Evolutionary conservation across 1,139 yeast species (phyloP), one percentile per base, ranked within the genome.

Genomic region (Yamadazyma jaroonii): DNA sequence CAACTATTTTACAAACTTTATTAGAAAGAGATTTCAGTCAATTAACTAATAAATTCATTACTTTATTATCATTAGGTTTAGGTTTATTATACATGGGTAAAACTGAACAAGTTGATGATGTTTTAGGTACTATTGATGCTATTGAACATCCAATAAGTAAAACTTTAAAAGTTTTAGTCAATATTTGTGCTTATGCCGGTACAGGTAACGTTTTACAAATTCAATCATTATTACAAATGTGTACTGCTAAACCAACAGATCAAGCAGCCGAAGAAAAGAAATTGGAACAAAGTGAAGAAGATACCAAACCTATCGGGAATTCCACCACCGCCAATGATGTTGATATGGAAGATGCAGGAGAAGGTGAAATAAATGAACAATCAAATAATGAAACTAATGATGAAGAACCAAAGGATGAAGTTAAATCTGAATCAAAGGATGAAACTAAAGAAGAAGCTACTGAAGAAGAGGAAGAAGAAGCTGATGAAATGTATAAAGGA

Each of bases 141-240:
- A 86, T 94, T 54, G 96, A 89, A 49, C 97, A 90, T 57, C 97
- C 97, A 35, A 84, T 92, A 55, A 82, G 94, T 29, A 83, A 87
- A 50, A 86, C 95, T 32, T 79, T 90, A 55, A 94, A 87, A 61
- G 95, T 90, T 6, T 73, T 94, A 57, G 92, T 94, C 24, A 89
- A 86, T 47, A 85, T 90, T 38, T 87, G 97, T 67, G 95, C 97
- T 6, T 90, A 85, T 64, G 95, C 97, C 12, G 99, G 98, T 47
- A 88, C 97, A 31, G 99, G 98, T 52, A 94, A 94, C 58, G 99
- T 94, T 29, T 76, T 94, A 48, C 95, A 90, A 65, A 86, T 94
- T 46, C 99, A 94, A 67, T 80, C 88, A 26, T 73, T 94, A 54
- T 76, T 92, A 52, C 95, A 88, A 54, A 87, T 89, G 75, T 80